Evolutionary conservation across 2,329 filamentous ascomycete species (phyloP).

Genomic region (Trematosphaeria pertusa): DNA sequence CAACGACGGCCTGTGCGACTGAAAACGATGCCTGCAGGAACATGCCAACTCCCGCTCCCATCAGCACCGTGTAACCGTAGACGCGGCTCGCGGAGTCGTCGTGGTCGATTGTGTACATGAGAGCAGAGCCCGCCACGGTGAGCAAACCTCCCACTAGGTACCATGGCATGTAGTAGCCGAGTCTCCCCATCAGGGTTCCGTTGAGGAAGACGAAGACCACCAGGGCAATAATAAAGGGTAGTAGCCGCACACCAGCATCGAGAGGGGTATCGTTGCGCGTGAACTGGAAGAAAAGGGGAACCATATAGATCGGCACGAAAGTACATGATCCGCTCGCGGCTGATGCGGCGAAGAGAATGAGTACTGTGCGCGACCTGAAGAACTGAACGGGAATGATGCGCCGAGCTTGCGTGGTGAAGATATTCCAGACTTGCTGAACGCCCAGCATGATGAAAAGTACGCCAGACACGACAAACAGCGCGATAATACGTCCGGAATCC

Average conservation of each 20-base stretch:
- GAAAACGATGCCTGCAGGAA: slow-evolving; percentile 19
- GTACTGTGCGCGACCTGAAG: slow-evolving; percentile 26
- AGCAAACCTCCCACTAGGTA: slow-evolving; percentile 10
- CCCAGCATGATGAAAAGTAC: slow-evolving; percentile 52
- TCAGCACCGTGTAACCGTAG: slow-evolving; percentile 31
- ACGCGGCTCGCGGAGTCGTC: slow-evolving; percentile 17
- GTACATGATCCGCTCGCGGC: slow-evolving; percentile 23
- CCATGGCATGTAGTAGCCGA: slow-evolving; percentile 12
- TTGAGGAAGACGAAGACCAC: slow-evolving; percentile 18
- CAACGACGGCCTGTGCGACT: slow-evolving; percentile 17
- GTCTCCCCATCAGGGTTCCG: slow-evolving; percentile 19
- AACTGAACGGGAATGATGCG: slow-evolving; percentile 61
- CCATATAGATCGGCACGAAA: slow-evolving; percentile 6
- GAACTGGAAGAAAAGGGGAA: slow-evolving; percentile 37
- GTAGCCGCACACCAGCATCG: slow-evolving; percentile 24
- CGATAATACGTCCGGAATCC: slow-evolving; percentile 53
- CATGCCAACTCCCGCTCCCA: slow-evolving; percentile 28
- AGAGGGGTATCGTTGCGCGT: slow-evolving; percentile 18
- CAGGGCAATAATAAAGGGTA: slow-evolving; percentile 27
- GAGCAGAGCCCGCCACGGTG: not conserved
- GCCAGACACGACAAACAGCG: slow-evolving; percentile 54
- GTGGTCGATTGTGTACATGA: slow-evolving; percentile 15
- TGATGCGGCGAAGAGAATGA: slow-evolving; percentile 24
- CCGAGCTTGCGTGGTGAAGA: slow-evolving; percentile 53
- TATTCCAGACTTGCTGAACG: slow-evolving; percentile 53